Evolutionary conservation across 1,139 yeast genomes (phyloP), one percentile per base, ranked within the genome.

Genomic region (Blastobotrys illinoisensis): DNA sequence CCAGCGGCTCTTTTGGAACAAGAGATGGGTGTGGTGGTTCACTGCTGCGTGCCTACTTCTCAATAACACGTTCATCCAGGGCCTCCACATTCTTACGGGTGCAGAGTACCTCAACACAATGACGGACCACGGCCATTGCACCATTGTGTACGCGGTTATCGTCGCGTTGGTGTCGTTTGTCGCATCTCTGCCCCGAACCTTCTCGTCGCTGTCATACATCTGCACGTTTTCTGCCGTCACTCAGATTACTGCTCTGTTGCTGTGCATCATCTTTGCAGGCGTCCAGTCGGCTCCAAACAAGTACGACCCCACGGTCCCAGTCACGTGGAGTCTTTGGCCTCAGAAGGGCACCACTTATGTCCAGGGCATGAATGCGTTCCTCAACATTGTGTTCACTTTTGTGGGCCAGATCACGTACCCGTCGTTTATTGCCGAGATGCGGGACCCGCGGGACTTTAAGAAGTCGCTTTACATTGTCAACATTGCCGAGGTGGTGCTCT

Each of bases 381-480:
- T 82, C 62, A 82, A 82, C 67, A 81, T 82, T 59, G 80, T 80
- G 32, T 82, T 80, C 67, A 80, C 85, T 1, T 81, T 82, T 67
- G 85, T 81, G 32, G 86, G 86, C 3, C 86, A 82, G 67, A 78
- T 81, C 64, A 79, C 83, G 2, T 80, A 80, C 60, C 86, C 86
- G 0, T 79, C 83, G 14, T 81, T 82, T 65, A 81, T 82, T 58
- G 73, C 81, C 18, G 84, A 82, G 63, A 82, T 82, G 86, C 76
- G 74, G 60, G 71, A 74, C 54, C 86, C 86, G 20, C 71, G 71
- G 48, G 85, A 82, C 51, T 82, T 82, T 70, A 78, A 74, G 56
- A 81, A 81, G 68, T 85, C 83, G 1, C 69, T 82, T 24, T 74
- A 75, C 59, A 69, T 79, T 3, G 85, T 81, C 49, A 79, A 85